phyloP scores from a whole-genome alignment of 768 basidiomycete species.

The Suillus subluteus region DNA sequence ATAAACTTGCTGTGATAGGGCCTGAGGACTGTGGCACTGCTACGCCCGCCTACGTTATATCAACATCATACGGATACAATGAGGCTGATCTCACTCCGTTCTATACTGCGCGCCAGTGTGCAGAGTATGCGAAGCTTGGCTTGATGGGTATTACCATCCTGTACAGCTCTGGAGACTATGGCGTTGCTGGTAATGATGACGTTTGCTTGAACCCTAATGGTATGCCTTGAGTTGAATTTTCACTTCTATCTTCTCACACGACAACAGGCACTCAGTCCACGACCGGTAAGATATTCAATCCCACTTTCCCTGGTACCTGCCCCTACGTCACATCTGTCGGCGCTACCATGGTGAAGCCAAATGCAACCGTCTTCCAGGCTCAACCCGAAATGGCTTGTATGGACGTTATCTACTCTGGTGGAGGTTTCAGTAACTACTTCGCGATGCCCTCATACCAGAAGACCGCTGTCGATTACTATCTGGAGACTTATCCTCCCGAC shows the following conservation, averaged over 20 bases:
- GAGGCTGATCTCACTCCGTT: slow-evolving; percentile 40
- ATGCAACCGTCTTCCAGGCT: slow-evolving; percentile 29
- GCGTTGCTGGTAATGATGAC: slow-evolving; percentile 33
- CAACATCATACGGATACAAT: slow-evolving; percentile 45
- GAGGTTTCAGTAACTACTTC: slow-evolving; percentile 47
- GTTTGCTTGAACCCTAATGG: slow-evolving; percentile 37
- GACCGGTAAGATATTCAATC: slow-evolving; percentile 57
- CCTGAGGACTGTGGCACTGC: slow-evolving; percentile 40
- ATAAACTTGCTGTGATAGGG: slow-evolving; percentile 16
- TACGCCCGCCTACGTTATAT: slow-evolving; percentile 44
- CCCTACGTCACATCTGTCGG: slow-evolving; percentile 51
- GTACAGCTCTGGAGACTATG: slow-evolving; percentile 36
- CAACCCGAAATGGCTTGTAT: slow-evolving; percentile 35
- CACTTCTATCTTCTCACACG: background rate
- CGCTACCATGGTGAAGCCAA: slow-evolving; percentile 48
- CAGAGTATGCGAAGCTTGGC: slow-evolving; percentile 51
- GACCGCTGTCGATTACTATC: slow-evolving; percentile 33
- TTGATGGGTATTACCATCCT: slow-evolving; percentile 40
- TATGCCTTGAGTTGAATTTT: slow-evolving; percentile 9
- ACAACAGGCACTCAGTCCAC: slow-evolving; percentile 39
- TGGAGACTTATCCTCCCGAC: slow-evolving; percentile 33
- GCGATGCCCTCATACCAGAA: slow-evolving; percentile 45
- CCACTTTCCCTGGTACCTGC: slow-evolving; percentile 48
- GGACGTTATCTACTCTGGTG: slow-evolving; percentile 34
- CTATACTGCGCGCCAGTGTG: slow-evolving; percentile 46